These are phyloP conservation scores for Pythium diclinum DNA, from an alignment of 352 stramenopile species.

Conservation along the genomic window DNA sequence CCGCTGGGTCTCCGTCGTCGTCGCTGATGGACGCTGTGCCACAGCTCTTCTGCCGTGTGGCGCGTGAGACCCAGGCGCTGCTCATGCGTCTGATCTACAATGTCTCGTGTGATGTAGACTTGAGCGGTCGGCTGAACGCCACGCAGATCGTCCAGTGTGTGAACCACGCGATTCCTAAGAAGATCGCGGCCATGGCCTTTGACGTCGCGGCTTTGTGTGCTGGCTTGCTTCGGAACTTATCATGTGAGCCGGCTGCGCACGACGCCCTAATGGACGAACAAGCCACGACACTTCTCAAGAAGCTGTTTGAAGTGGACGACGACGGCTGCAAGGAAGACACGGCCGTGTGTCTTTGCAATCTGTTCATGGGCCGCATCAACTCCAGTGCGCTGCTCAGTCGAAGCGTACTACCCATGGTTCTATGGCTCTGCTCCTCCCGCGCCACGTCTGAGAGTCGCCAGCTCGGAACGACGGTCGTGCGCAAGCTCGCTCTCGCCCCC, in stretches of 20 bases:
- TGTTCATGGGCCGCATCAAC: slow-evolving; percentile 66
- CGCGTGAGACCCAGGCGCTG: slow-evolving; percentile 34
- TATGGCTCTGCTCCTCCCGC: slow-evolving; percentile 44
- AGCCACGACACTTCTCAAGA: slow-evolving; percentile 40
- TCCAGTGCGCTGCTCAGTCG: slow-evolving; percentile 47
- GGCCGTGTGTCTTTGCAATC: slow-evolving; percentile 56
- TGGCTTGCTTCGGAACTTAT: slow-evolving; percentile 55
- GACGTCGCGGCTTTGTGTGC: slow-evolving; percentile 26
- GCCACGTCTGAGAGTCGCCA: slow-evolving; percentile 29
- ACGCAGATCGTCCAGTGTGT: slow-evolving; percentile 29
- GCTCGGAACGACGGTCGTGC: slow-evolving; percentile 55
- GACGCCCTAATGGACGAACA: slow-evolving; percentile 36
- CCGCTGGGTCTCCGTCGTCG: neutral
- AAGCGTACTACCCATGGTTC: slow-evolving; percentile 47
- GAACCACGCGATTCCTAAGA: slow-evolving; percentile 21
- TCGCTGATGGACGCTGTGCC: slow-evolving; percentile 33
- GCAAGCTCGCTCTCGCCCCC: slow-evolving; percentile 63
- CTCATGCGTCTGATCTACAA: slow-evolving; percentile 66
- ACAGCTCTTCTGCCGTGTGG: slow-evolving; percentile 33
- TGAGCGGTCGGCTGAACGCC: slow-evolving; percentile 29
- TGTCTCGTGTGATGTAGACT: slow-evolving; percentile 39
- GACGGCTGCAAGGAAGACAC: slow-evolving; percentile 45
- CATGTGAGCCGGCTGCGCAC: slow-evolving; percentile 37
- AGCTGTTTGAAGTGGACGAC: slow-evolving; percentile 46
- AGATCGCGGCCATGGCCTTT: slow-evolving; percentile 20